phyloP scores from a whole-genome alignment of 148 eudicot genomes.

The Chenopodium quinoa region DNA sequence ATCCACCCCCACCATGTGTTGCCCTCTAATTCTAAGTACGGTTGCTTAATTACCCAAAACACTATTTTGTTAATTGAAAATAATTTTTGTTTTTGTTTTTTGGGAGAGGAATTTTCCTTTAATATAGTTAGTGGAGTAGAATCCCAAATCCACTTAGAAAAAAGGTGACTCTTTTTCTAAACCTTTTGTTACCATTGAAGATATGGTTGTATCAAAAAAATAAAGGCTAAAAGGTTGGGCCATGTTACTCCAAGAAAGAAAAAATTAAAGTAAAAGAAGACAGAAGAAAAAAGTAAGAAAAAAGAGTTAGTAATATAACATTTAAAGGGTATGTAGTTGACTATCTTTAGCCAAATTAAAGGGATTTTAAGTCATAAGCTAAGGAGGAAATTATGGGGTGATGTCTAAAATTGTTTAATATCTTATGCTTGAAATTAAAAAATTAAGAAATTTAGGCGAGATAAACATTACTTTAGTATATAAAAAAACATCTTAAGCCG shows the following conservation, averaged over 20 bases:
- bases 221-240: conserved; percentile 14
- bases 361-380: background rate
- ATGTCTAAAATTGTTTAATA: background rate
- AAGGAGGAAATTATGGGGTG: conserved; percentile 16
- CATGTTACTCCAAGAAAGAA: conserved; percentile 4
- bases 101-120: background rate
- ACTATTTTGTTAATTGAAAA: background rate
- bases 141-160: conserved; percentile 16
- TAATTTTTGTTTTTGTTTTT: no score
- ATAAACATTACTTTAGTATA: no score
- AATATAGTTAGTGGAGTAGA: conserved; percentile 18
- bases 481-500: background rate
- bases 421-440: background rate
- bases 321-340: conserved; percentile 8
- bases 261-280: background rate
- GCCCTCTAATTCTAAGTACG: conserved; percentile 4
- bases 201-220: conserved; percentile 12
- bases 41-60: background rate
- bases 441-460: no score
- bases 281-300: background rate
- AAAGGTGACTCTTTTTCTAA: conserved; percentile 11
- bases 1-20: conserved; percentile 31
- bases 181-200: conserved; percentile 7
- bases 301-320: background rate
- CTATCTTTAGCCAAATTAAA: background rate